Base-by-base conservation (phyloP, 169 alveolate species). In the Theileria luwenshuni region DNA sequence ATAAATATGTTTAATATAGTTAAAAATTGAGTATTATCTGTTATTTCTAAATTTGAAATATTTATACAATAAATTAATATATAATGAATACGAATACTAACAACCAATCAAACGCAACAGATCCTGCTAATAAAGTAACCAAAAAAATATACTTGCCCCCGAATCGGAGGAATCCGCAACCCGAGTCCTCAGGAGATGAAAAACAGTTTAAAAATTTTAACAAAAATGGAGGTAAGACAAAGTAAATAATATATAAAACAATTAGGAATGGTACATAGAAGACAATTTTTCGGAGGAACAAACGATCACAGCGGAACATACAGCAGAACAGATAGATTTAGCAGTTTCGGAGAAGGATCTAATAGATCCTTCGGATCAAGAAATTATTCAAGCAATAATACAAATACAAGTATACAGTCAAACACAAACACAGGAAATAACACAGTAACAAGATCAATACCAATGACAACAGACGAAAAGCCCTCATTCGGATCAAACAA, bases 71-170 rank as follows among this genome's bases (percentile, higher is more conserved):
- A 38, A 38, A 7, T 38, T 38, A 38, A 7, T 5, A 38, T 38
- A 38, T 7, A 38, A 74, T 21, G 80, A 74, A 8, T 33, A 60
- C 7, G 27, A 32, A 60, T 2, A 59, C 80, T 10, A 41, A 56
- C 23, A 56, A 27, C 30, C 45, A 56, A 6, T 2, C 30, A 21
- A 52, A 27, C 6, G 28, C 47, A 13, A 32, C 85, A 1, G 89
- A 81, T 7, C 63, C 32, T 28, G 75, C 51, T 45, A 70, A 56
- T 21, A 81, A 81, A 54, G 81, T 85, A 33, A 58, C 33, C 27
- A 81, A 74, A 71, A 74, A 63, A 27, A 74, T 81, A 15, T 81
- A 81, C 21, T 59, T 81, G n/a, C 89, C 89, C 3, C 89, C 89
- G 12, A 73, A 70, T 65, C 71, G 89, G 7, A 72, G 89, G 33